phyloP scores from a whole-genome alignment of 2,329 filamentous ascomycete genomes.

The Phialemoniopsis sp. region DNA sequence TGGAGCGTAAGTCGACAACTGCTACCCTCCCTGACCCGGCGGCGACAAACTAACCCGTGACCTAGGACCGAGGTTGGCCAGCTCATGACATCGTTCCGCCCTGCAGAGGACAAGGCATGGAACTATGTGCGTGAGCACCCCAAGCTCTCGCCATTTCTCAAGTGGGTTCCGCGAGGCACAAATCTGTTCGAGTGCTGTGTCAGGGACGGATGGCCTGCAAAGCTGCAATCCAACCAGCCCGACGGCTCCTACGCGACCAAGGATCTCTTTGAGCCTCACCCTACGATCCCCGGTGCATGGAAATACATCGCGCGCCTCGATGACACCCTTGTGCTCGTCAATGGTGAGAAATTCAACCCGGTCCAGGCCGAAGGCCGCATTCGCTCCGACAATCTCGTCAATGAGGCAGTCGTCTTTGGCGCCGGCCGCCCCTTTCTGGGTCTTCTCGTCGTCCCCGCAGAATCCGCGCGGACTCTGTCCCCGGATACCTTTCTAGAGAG shows the following conservation, averaged over 20 bases:
- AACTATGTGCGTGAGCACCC: constrained; percentile 51
- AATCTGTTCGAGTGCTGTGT: constrained; percentile 30
- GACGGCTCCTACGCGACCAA: constrained; percentile 28
- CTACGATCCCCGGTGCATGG: constrained; percentile 25
- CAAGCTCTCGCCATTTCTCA: constrained; percentile 29
- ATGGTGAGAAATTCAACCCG: constrained; percentile 44
- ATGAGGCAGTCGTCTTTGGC: constrained; percentile 26
- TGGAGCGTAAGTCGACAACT: constrained; percentile 38
- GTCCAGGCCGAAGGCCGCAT: constrained; percentile 28
- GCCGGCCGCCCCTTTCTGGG: constrained; percentile 23
- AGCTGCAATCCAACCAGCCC: constrained; percentile 15
- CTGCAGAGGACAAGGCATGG: constrained; percentile 51
- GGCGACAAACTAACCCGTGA: too few species aligned
- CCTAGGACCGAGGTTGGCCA: constrained; percentile 52
- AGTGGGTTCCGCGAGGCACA: constrained; percentile 24
- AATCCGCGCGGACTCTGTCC: constrained; percentile 14
- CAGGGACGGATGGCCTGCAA: constrained; percentile 29
- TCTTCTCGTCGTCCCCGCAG: constrained; percentile 22
- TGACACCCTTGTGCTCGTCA: constrained; percentile 36
- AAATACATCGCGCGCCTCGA: constrained; percentile 29
- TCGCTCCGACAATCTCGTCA: constrained; percentile 23
- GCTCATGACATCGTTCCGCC: constrained; percentile 56
- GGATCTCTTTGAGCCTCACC: constrained; percentile 30
- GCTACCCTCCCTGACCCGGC: too few species aligned
- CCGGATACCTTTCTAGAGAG: constrained; percentile 26